Base-by-base conservation (phyloP, 345 rosid species). In the Orychophragmus violaceus region DNA sequence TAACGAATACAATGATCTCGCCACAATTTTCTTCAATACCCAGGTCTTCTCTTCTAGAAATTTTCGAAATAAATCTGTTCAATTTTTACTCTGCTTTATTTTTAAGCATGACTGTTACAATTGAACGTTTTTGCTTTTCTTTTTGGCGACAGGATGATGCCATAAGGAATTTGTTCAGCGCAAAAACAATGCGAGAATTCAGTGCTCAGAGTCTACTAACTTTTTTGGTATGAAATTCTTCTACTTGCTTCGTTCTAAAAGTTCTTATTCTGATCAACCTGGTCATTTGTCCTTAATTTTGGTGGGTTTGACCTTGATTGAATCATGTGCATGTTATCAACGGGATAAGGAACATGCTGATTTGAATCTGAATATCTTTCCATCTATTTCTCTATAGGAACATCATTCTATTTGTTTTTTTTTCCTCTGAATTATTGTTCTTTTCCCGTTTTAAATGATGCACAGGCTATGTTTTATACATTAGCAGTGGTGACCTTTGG, bases 401-500 rank as follows among this genome's bases (percentile, higher is more conserved):
- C 53, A 50, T 14, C 27, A 39, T 44, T 29, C 3, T 8, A 52
- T 36, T 60, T 52, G 35, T 25, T 25, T n/a, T 25, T 25, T n/a
- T 19, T 55, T 35, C 36, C 32, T 51, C 64, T 75, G 32, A 49
- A 58, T 44, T 18, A 21, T 59, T 2, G 10, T 58, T 44, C 8
- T 44, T 56, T 24, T 53, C 11, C 52, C 10, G 27, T 56, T 45
- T 78, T 9, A 41, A 46, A 71, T 68, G 58, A 54, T 73, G 62
- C 62, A 56, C 87, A 94, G 99, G 97, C 84, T 57, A 94, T 94
- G 99, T 94, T 94, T 74, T 94, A 88, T 53, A 64, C 89, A 45
- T 79, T 94, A 74, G 96, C 97, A 25, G 93, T 94, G 73, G 82
- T 90, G 66, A 94, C 99, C 66, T 94, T 84, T 81, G 99, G 99